phyloP scores from a whole-genome alignment of 805 yeast genomes.

The Schwanniomyces vanrijiae region DNA sequence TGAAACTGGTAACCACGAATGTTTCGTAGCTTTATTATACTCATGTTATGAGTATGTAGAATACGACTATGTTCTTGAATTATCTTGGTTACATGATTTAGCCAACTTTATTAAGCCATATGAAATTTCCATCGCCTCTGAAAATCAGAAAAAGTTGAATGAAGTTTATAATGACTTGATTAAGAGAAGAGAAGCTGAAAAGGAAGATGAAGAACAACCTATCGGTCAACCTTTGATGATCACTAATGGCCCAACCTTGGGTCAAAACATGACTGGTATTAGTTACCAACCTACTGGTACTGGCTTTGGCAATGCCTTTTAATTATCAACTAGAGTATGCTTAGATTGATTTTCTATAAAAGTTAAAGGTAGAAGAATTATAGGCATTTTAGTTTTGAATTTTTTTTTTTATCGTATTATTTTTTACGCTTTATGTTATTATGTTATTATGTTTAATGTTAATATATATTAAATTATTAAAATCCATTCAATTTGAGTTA shows the following conservation, averaged over 20 bases:
- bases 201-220: slow-evolving; percentile 40
- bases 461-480: neutral
- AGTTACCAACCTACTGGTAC: slow-evolving; percentile 73
- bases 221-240: slow-evolving; percentile 73
- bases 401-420: neutral
- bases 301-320: slow-evolving; percentile 61
- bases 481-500: neutral
- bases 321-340: slow-evolving; percentile 1
- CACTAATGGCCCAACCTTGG: slow-evolving; percentile 61
- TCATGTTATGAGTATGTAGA: slow-evolving; percentile 78
- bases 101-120: slow-evolving; percentile 89
- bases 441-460: neutral
- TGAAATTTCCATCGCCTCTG: slow-evolving; percentile 79
- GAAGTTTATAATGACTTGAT: slow-evolving; percentile 70
- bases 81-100: slow-evolving; percentile 87
- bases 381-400: neutral
- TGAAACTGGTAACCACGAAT: slow-evolving; percentile 94
- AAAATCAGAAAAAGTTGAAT: slow-evolving; percentile 66
- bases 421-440: slow-evolving; percentile 1
- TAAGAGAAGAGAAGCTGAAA: slow-evolving; percentile 63
- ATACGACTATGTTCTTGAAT: slow-evolving; percentile 82
- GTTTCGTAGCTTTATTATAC: slow-evolving; percentile 86
- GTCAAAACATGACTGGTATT: slow-evolving; percentile 41
- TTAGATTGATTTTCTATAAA: neutral
- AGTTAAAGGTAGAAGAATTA: neutral